Conservation (phyloP, 179 eudicot genomes). For the Silene coronaria region DNA sequence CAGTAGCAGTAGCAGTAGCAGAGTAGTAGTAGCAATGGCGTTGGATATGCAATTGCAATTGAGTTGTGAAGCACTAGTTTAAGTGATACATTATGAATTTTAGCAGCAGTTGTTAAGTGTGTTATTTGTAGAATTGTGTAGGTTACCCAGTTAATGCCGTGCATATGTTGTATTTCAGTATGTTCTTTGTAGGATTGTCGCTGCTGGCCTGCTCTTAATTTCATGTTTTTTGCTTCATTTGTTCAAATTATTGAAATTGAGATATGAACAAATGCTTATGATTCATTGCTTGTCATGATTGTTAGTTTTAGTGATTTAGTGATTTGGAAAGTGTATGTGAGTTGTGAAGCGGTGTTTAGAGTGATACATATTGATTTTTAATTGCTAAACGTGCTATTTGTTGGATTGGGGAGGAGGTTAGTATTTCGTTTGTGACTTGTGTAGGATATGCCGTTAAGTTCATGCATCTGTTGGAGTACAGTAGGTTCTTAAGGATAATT, state of each 20-base stretch:
- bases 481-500: background rate
- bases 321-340: too few relatives aligned
- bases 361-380: background rate
- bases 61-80: too few relatives aligned
- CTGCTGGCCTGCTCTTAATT: too few relatives aligned
- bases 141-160: background rate
- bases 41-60: too few relatives aligned
- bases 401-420: too few relatives aligned
- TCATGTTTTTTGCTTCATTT: too few relatives aligned
- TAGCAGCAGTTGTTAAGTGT: too few relatives aligned
- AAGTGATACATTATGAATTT: background rate
- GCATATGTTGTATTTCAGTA: too few relatives aligned
- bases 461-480: background rate
- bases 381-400: too few relatives aligned
- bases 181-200: too few relatives aligned
- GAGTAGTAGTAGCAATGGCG: background rate
- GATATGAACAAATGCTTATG: background rate
- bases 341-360: background rate
- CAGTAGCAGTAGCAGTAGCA: background rate
- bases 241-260: background rate
- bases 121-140: too few relatives aligned
- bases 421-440: background rate
- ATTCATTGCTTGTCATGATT: too few relatives aligned
- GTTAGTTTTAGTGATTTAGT: background rate
- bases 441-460: background rate